Conservation (phyloP, 75 land plant genomes). For the Pseudotsuga menziesii region DNA sequence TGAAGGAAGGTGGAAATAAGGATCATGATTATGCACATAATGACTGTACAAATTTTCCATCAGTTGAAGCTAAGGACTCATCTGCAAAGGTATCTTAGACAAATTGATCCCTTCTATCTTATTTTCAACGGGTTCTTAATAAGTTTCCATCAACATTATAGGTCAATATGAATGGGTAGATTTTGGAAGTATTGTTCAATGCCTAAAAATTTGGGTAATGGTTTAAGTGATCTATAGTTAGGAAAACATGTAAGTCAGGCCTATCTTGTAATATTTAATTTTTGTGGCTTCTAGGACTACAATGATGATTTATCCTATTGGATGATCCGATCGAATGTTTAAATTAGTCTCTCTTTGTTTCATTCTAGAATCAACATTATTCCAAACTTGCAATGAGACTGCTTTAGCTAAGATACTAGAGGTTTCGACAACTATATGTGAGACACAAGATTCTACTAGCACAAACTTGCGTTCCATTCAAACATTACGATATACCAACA, state of each 20-base stretch:
- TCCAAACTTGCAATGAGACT: conserved; percentile 42
- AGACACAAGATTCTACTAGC: conserved; percentile 82
- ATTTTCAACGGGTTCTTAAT: too few species aligned
- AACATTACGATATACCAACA: not conserved
- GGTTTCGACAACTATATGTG: conserved; percentile 73
- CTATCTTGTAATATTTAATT: conserved; percentile 13
- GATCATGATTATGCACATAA: not conserved
- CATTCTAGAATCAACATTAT: conserved; percentile 28
- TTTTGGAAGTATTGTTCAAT: too few species aligned
- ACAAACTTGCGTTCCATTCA: conserved; percentile 75
- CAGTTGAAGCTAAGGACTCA: too few species aligned
- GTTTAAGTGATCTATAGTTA: too few species aligned
- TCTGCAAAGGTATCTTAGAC: too few species aligned
- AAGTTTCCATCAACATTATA: too few species aligned
- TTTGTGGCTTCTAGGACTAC: not conserved
- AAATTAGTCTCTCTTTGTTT: conserved; percentile 7
- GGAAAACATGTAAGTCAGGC: conserved; percentile 27
- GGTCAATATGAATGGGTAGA: too few species aligned
- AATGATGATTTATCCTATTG: not conserved
- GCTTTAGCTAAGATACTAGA: conserved; percentile 74
- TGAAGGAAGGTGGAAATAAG: too few species aligned
- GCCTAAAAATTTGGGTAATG: too few species aligned
- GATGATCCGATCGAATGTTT: not conserved
- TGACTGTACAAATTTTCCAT: too few species aligned
- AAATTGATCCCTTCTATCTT: too few species aligned